phyloP scores from a whole-genome alignment of 225 moss, liverwort and hornwort species.

The Bryum argenteum region DNA sequence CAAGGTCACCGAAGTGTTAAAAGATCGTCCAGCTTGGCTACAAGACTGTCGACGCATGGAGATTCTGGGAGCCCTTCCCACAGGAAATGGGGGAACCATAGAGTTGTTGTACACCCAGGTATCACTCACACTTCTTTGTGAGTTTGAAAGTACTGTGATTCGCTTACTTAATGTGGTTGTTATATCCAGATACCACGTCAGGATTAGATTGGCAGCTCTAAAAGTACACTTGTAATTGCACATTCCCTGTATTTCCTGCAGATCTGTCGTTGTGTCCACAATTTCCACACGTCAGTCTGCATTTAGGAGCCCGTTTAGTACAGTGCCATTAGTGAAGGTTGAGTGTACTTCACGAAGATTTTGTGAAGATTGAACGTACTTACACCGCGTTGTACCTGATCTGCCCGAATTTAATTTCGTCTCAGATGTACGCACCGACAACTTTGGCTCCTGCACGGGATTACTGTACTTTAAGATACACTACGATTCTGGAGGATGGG shows the following conservation, averaged over 20 bases:
- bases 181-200: neutral
- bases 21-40: slow-evolving; percentile 90
- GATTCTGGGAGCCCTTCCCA: slow-evolving; percentile 77
- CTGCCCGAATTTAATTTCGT: slow-evolving; percentile 20
- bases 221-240: slow-evolving; percentile 1
- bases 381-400: neutral
- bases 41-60: slow-evolving; percentile 94
- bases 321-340: slow-evolving; percentile 17
- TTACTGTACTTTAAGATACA: slow-evolving; percentile 94
- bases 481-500: slow-evolving; percentile 91
- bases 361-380: neutral
- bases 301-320: slow-evolving; percentile 3
- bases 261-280: slow-evolving; percentile 8
- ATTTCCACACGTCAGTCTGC: slow-evolving; percentile 13
- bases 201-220: neutral
- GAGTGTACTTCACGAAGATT: neutral
- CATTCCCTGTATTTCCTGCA: slow-evolving; percentile 4
- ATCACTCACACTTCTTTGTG: neutral
- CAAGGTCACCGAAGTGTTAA: slow-evolving; percentile 86
- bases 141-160: neutral
- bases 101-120: slow-evolving; percentile 90
- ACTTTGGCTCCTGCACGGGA: slow-evolving; percentile 94
- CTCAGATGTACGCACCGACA: slow-evolving; percentile 97
- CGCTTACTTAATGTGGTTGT: neutral
- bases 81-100: slow-evolving; percentile 78